These are phyloP conservation scores for Spiromastix sp. DNA, from an alignment of 2,329 filamentous ascomycete genomes.

Conservation along the genomic window DNA sequence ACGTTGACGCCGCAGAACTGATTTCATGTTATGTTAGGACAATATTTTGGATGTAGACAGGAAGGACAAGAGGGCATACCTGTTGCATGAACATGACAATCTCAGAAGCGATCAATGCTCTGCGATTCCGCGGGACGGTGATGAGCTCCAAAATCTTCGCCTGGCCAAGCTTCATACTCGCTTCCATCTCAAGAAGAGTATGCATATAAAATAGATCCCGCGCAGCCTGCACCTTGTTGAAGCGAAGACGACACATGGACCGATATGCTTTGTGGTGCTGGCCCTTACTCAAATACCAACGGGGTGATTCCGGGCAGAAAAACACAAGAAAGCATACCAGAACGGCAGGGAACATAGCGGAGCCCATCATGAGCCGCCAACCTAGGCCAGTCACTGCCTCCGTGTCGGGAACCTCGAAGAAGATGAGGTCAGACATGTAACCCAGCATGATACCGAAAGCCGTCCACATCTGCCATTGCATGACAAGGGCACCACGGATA, in stretches of 20 bases:
- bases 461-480: conserved; percentile 63
- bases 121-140: conserved; percentile 51
- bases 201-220: conserved; percentile 37
- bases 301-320: conserved; percentile 47
- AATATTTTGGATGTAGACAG: background rate
- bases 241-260: conserved; percentile 34
- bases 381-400: conserved; percentile 46
- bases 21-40: background rate
- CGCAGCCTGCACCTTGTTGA: conserved; percentile 34
- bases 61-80: conserved; percentile 19
- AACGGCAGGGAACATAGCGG: conserved; percentile 53
- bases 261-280: conserved; percentile 32
- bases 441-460: conserved; percentile 45
- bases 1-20: conserved; percentile 42
- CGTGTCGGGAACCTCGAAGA: conserved; percentile 45
- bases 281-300: conserved; percentile 39
- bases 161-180: conserved; percentile 40
- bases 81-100: conserved; percentile 61
- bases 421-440: conserved; percentile 51
- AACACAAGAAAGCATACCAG: conserved; percentile 51
- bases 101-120: conserved; percentile 49
- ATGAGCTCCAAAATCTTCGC: conserved; percentile 48
- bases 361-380: conserved; percentile 62
- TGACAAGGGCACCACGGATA: conserved; percentile 66
- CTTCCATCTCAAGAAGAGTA: conserved; percentile 51